Evolutionary conservation across 2,329 filamentous ascomycete species (phyloP), one percentile per base, ranked within the genome.

Genomic region (Tympanopsis confertula): DNA sequence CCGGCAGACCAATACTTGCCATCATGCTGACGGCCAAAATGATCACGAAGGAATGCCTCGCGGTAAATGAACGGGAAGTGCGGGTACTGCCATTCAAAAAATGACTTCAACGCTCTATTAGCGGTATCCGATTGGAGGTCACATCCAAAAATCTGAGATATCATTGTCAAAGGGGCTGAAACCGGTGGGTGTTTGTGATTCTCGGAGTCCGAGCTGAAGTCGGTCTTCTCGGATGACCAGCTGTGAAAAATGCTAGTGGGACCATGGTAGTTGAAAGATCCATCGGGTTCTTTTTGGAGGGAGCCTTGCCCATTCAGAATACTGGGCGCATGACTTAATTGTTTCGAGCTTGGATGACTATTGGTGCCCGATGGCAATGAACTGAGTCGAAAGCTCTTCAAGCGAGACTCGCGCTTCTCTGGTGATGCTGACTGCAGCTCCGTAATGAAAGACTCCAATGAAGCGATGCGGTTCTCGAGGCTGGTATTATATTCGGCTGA

Each of bases 61-160:
- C 51, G 47, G 19, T 54, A 54, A 2, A 54, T 47, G 32, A 54
- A 54, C 47, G 53, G 52, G 42, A 53, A 53, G n/a, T 54, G 45
- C 4, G 50, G 48, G 19, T 52, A 54, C 35, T 54, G 50, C 44
- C 45, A 50, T n/a, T 41, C 44, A 40, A 54, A 54, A 35, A 54
- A 54, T 2, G 45, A 42, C 17, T 45, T 35, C 1, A 54, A 35
- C 0, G 44, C 43, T 5, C 45, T 38, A 1, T 39, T 42, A 14
- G 54, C 42, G 3, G 45, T 35, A 13, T 45, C 40, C 13, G 45
- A 45, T 1, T 45, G 39, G 22, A 52, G 40, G 29, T 47, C 37
- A 35, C 50, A 50, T 4, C 45, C 47, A 5, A 51, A 47, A n/a
- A 49, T n/a, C n/a, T n/a, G n/a, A n/a, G n/a, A n/a, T n/a, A n/a